These are phyloP conservation scores for Psidium guajava DNA, from an alignment of 345 rosid species.

Conservation along the genomic window DNA sequence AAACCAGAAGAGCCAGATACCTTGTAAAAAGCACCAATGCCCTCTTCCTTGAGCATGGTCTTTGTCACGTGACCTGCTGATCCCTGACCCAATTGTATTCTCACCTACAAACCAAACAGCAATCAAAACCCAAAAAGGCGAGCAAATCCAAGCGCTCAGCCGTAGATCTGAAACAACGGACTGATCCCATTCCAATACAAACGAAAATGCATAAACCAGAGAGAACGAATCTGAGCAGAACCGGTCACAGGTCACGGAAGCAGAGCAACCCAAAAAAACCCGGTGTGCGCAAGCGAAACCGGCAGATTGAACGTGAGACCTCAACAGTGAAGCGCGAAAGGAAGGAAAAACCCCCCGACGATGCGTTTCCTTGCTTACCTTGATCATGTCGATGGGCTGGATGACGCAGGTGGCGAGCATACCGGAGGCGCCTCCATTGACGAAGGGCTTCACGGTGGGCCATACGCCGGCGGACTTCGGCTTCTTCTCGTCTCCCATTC, in stretches of 20 bases:
- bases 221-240: not conserved
- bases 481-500: slow-evolving; percentile 74
- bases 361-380: slow-evolving; percentile 27
- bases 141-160: not conserved
- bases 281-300: not conserved
- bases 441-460: slow-evolving; percentile 85
- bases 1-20: slow-evolving; percentile 14
- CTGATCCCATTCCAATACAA: not conserved
- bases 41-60: slow-evolving; percentile 80
- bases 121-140: not conserved
- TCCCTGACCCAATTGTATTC: slow-evolving; percentile 98
- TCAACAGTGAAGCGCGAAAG: not conserved
- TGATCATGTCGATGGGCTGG: slow-evolving; percentile 96
- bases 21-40: slow-evolving; percentile 83
- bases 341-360: not conserved
- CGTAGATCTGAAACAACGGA: slow-evolving; percentile 26
- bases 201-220: not conserved
- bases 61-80: slow-evolving; percentile 67
- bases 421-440: slow-evolving; percentile 92
- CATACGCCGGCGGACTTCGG: slow-evolving; percentile 41
- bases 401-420: slow-evolving; percentile 99
- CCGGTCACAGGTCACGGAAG: not conserved
- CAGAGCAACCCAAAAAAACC: not conserved
- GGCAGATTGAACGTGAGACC: not conserved
- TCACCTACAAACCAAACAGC: slow-evolving; percentile 49